These are phyloP conservation scores for Globisporangium viniferum DNA, from an alignment of 352 stramenopile species.

Conservation along the genomic window DNA sequence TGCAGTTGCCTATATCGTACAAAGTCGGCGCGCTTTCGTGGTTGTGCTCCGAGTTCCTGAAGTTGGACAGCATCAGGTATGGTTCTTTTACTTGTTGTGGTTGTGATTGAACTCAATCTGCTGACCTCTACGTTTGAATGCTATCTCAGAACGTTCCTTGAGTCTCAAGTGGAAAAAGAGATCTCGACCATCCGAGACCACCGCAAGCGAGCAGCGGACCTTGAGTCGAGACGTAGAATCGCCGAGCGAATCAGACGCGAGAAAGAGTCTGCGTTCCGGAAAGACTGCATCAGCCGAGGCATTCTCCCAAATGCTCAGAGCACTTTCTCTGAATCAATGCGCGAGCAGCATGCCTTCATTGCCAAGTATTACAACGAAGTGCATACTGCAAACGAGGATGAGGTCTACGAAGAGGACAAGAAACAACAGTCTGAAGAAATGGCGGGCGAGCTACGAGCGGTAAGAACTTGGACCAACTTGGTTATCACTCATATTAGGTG, in stretches of 20 bases:
- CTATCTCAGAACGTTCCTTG: conserved; percentile 38
- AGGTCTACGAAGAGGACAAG: conserved; percentile 47
- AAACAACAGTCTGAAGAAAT: conserved; percentile 39
- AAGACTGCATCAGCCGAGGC: conserved; percentile 52
- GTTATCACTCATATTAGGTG: background rate
- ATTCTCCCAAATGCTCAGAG: conserved; percentile 70
- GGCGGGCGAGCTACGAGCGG: conserved; percentile 32
- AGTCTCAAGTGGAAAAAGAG: conserved; percentile 60
- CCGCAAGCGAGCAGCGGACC: conserved; percentile 46
- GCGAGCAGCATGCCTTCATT: conserved; percentile 60
- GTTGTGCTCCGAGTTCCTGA: conserved; percentile 67
- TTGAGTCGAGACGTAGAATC: conserved; percentile 51
- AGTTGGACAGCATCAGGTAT: conserved; percentile 46
- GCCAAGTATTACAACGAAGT: conserved; percentile 65
- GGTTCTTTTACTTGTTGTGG: background rate
- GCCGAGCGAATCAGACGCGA: conserved; percentile 48
- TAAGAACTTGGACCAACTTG: conserved; percentile 13
- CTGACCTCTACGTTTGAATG: background rate
- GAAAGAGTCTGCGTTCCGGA: conserved; percentile 56
- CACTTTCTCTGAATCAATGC: conserved; percentile 59
- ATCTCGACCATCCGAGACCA: conserved; percentile 48
- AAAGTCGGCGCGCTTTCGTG: conserved; percentile 65
- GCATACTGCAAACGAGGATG: conserved; percentile 48
- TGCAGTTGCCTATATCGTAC: conserved; percentile 47
- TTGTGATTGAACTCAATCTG: background rate